Evolutionary conservation across 441 rosid species (phyloP), one percentile per base, ranked within the genome.

Genomic region (Rhodomyrtus psidioides): DNA sequence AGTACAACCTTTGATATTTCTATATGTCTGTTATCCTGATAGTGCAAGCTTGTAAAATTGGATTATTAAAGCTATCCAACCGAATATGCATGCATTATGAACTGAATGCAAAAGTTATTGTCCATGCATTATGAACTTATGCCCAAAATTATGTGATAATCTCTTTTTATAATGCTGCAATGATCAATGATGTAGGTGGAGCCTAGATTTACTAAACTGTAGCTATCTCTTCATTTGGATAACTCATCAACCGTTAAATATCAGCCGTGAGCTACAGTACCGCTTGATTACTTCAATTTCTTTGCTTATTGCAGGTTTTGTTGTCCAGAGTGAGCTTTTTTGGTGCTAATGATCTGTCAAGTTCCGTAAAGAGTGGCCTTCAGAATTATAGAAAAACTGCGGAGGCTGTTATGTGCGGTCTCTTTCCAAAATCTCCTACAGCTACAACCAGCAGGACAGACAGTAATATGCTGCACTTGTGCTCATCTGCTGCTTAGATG

Each of bases 391-490:
- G 92, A 85, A 89, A 93, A 83, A 94, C 99, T 55, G 98, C 99
- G 12, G 98, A 94, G 91, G 94, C 96, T 87, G 97, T 96, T 55
- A 95, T 97, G 98, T 97, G 99, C 30, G 93, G 97, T 58, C 94
- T 97, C 84, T 74, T 97, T 82, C 96, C 98, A 27, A 90, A 93
- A n/a, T 97, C 99, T 86, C 99, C 99, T 6, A 93, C 97, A 7
- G 97, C 97, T 82, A 96, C 99, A 57, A 44, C 55, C 54, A 96
- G 95, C 93, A 93, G 97, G 91, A 96, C 99, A 86, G 94, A 91
- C 0, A 89, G 99, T 96, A 95, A 88, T 58, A 9, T 62, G 83
- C 83, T 89, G 79, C 82, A 83, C 84, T 27, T 27, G 28, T 70
- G 83, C 56, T 62, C 84, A 30, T 34, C 34, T 65, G 83, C 54